phyloP scores from a whole-genome alignment of 129 eudicot genomes.

The Gnaphalium uliginosum region DNA sequence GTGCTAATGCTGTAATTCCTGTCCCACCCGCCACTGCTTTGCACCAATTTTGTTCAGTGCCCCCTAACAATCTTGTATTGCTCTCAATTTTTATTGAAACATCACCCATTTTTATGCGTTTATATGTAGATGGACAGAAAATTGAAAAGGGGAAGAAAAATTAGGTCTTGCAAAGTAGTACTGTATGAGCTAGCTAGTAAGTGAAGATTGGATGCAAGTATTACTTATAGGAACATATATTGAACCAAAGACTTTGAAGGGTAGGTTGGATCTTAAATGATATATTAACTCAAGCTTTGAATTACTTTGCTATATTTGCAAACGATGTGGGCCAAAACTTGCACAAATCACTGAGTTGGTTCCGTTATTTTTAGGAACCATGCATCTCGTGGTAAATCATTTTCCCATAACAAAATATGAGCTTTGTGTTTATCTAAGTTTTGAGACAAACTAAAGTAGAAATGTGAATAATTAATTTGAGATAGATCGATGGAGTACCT shows the following conservation, averaged over 20 bases:
- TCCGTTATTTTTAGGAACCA: background rate
- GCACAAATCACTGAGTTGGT: background rate
- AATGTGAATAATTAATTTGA: too few species aligned
- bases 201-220: background rate
- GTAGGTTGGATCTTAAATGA: conserved; percentile 37
- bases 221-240: conserved; percentile 22
- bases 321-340: conserved; percentile 19
- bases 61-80: conserved; percentile 18
- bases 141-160: background rate
- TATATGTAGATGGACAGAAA: background rate
- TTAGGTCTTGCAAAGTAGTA: conserved; percentile 5
- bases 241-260: conserved; percentile 10
- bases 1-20: conserved; percentile 48
- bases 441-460: too few species aligned
- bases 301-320: conserved; percentile 9
- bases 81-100: background rate
- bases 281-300: conserved; percentile 16
- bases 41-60: conserved; percentile 16
- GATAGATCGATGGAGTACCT: too few species aligned
- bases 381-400: conserved; percentile 3
- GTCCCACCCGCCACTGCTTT: conserved; percentile 43
- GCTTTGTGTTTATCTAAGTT: too few species aligned
- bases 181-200: conserved; percentile 3
- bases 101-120: conserved; percentile 17
- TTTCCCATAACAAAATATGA: too few species aligned